Evolutionary conservation across 2,329 filamentous ascomycete genomes (phyloP), one percentile per base, ranked within the genome.

Genomic region (Fusarium incarnatum): DNA sequence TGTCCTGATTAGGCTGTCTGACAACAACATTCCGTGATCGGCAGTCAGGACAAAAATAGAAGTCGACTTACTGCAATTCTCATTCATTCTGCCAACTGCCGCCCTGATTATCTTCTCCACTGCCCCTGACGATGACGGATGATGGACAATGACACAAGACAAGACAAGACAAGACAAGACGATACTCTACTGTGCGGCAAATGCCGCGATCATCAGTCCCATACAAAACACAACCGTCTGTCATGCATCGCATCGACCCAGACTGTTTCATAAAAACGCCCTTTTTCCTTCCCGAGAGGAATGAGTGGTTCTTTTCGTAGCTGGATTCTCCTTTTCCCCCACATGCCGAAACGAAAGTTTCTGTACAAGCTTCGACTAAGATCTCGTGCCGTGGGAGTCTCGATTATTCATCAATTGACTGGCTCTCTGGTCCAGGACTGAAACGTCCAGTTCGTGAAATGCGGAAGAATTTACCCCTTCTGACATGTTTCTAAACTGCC

Each of bases 91-190:
- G 32, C 30, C 42, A 67, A 70, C 56, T 70, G 34, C 56, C 56
- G 68, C 68, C 67, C 70, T 71, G 70, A 73, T 57, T 60, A 71
- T 71, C 64, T 55, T 66, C 70, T 59, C 70, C 70, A 69, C 70
- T 57, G 52, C 70, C 70, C 70, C 70, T 73, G 70, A 73, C 70
- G 67, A 73, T 73, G 47, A 50, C 37, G 68, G 47, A 50, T 52
- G 68, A 63, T 60, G 52, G 49, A 55, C 44, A 57, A 66, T 56
- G 56, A 53, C 52, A 48, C 32, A 55, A 49, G 45, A 27, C 49
- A 37, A 56, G 30, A 32, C 30, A 16, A 28, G 25, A 27, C 25
- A 10, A 27, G 15, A 34, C 32, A 16, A 48, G 45, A 27, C 48
- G 30, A 37, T n/a, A 37, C 18, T 37, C 10, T 56, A 56, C 55